Percentiles rank a stretch among this genome's conserved stretches.
These are phyloP conservation scores for Penicillium sp. DNA, from an alignment of 2,329 filamentous ascomycete species.

Conservation along the genomic window DNA sequence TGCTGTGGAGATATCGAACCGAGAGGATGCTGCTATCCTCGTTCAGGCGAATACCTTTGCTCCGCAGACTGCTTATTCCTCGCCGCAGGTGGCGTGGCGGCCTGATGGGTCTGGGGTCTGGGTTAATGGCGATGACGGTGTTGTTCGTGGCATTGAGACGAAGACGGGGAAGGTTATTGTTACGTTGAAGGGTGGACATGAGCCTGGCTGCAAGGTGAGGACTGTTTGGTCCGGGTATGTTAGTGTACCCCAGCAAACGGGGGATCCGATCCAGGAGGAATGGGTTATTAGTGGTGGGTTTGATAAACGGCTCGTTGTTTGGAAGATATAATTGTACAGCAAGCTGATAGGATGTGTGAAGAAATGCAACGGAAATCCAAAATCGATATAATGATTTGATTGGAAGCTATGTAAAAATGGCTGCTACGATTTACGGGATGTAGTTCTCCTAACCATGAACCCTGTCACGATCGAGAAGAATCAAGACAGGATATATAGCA, in stretches of 20 bases:
- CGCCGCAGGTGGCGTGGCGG: constrained; percentile 59
- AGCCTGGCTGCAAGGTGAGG: constrained; percentile 55
- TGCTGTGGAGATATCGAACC: constrained; percentile 51
- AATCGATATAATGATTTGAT: neutral
- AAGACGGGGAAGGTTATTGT: constrained; percentile 55
- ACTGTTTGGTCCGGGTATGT: constrained; percentile 56
- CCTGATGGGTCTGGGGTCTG: constrained; percentile 60
- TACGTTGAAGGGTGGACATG: constrained; percentile 51
- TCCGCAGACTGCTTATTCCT: constrained; percentile 62
- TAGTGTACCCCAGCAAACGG: constrained; percentile 19
- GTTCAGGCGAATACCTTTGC: constrained; percentile 58
- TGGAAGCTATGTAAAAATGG: constrained; percentile 2
- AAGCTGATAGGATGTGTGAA: too few relatives aligned
- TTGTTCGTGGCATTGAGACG: constrained; percentile 57
- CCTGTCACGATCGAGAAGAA: constrained; percentile 36
- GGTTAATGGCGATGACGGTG: constrained; percentile 63
- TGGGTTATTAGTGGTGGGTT: constrained; percentile 61
- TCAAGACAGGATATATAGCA: constrained; percentile 50
- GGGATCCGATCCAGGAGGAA: constrained; percentile 43
- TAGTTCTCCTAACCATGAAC: constrained; percentile 50
- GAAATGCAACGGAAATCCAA: too few relatives aligned
- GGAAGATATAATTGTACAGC: constrained; percentile 39
- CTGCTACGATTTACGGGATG: constrained; percentile 31
- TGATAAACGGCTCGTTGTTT: constrained; percentile 59
- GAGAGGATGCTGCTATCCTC: constrained; percentile 58